Evolutionary conservation across 495 filamentous ascomycete genomes (phyloP), one percentile per base, ranked within the genome.

Genomic region (Neurospora sp.): DNA sequence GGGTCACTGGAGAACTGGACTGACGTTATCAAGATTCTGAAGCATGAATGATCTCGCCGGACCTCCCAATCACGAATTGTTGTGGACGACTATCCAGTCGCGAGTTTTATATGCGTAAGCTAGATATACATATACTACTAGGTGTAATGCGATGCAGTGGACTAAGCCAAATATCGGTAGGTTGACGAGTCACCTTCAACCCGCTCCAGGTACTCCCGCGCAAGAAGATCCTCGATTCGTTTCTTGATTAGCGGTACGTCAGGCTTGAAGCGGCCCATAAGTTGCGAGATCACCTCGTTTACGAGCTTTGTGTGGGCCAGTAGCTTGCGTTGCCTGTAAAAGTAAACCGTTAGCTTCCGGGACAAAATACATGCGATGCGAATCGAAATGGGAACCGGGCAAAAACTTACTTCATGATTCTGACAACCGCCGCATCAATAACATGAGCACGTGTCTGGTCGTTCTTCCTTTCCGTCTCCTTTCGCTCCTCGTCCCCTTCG

Each of bases 131-230:
- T 35, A 35, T 31, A 62, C 11, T 16, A 62, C 23, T 62, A 35
- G 2, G 5, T 35, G 72, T 39, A 37, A 41, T 59, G 59, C 27
- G 12, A 37, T 42, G 16, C 12, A 27, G 20, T 23, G 9, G 37
- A 20, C 73, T 72, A 85, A 18, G 85, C 94, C 72, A 97, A 80
- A 79, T 97, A 97, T 41, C 88, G 86, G 78, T 97, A 97, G 1
- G 90, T 88, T 3, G 93, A 86, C 6, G 86, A 83, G 14, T 91
- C 88, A 39, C 90, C 89, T 23, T 94, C 92, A 0, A 95, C 84
- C 37, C 96, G 89, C 81, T 97, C 95, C n/a, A 99, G 83, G 78
- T 98, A 99, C 78, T 99, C 96, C 66, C 94, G 88, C 74, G 92
- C 90, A 71, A 99, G 96, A 75, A 99, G 82, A 76, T 91, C 92